A percentile compares a stretch with the other conserved stretches of the same genome.
phyloP scores from a whole-genome alignment of 2,329 filamentous ascomycete species.

The Xylaria sp. region DNA sequence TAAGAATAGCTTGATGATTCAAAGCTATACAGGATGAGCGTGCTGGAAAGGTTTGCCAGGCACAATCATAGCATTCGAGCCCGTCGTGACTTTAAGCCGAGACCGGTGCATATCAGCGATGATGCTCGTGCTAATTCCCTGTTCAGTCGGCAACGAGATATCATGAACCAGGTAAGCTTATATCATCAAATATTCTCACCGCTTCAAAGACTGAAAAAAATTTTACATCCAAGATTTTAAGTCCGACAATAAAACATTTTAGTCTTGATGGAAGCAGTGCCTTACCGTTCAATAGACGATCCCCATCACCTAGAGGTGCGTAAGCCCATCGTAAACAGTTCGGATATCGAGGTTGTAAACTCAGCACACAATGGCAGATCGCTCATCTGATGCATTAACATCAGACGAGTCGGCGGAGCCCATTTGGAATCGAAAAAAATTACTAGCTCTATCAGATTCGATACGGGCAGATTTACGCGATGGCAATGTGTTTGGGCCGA shows the following conservation, averaged over 20 bases:
- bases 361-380: constrained; percentile 19
- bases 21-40: constrained; percentile 29
- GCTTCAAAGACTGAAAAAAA: constrained; percentile 1
- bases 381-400: constrained; percentile 22
- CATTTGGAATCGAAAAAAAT: constrained; percentile 27
- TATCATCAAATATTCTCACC: constrained; percentile 7
- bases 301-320: constrained; percentile 35
- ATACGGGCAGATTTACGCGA: constrained; percentile 46
- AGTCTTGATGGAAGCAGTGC: constrained; percentile 36
- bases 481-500: constrained; percentile 41
- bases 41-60: constrained; percentile 37
- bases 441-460: constrained; percentile 51
- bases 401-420: constrained; percentile 31
- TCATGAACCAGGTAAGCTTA: constrained; percentile 39
- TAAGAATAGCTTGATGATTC: neutral
- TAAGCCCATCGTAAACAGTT: neutral
- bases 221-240: constrained; percentile 35
- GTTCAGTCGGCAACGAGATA: constrained; percentile 36
- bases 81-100: constrained; percentile 35
- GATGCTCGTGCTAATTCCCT: constrained; percentile 32
- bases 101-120: constrained; percentile 32
- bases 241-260: constrained; percentile 39
- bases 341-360: neutral
- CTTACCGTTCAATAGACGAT: constrained; percentile 31
- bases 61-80: constrained; percentile 32